Base-by-base conservation (phyloP, 257 asterid species). In the Craterostigma plantagineum region DNA sequence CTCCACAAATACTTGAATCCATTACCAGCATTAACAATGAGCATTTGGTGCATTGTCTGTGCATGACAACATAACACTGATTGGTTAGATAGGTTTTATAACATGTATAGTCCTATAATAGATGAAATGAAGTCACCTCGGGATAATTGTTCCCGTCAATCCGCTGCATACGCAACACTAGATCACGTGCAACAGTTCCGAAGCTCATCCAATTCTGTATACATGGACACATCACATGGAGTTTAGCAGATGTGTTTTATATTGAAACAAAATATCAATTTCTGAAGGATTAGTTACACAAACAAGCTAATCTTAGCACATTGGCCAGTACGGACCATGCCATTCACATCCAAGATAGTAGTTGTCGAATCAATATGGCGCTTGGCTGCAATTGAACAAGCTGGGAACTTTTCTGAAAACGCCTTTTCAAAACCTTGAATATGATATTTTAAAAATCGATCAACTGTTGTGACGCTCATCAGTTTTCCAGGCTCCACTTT, bases 121-220 rank as follows among this genome's bases (percentile, higher is more conserved):
- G 64, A 13, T 45, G 61, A 46, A 63, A 46, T 17, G 36, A 45
- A 53, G 59, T 71, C 55, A 90, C 99, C 95, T 90, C 99, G 43
- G 99, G 99, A 51, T 90, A 90, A 67, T 90, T 79, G 77, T 75
- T 92, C 18, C 84, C 91, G 52, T 90, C 95, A 43, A 90, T 79
- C 69, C 69, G 83, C 59, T 79, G 94, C 76, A 90, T 77, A 58
- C 87, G 91, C 87, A 75, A 66, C 17, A 83, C 93, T 27, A 83
- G 65, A 60, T 90, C 95, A 61, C 68, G 86, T 3, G 95, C 95
- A 10, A 77, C 64, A 72, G 75, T 90, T 52, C 96, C 92, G 50
- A 90, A 79, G 65, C 84, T 90, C 91, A 86, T 73, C 94, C 91
- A 90, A 56, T 66, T 79, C 98, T 90, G 68, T 73, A 74, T 62